Percentiles rank a stretch among this genome's conserved stretches.
These are phyloP conservation scores for Pleurotus citrinopileatus DNA, from an alignment of 768 basidiomycete species.

Conservation along the genomic window DNA sequence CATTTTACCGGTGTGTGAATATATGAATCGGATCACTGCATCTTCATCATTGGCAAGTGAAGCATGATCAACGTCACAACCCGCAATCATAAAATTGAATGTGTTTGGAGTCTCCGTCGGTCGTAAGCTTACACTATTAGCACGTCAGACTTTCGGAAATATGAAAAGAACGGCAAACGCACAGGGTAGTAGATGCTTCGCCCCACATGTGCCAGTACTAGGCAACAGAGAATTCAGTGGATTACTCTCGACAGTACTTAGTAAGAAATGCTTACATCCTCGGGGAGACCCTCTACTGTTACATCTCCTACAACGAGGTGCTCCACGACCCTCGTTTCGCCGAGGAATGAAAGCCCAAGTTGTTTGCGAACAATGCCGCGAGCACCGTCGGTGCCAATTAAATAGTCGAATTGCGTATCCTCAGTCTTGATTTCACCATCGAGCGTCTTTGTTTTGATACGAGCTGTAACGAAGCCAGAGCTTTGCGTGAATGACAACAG, in stretches of 20 bases:
- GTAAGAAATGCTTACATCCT: constrained; percentile 27
- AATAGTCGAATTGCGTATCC: constrained; percentile 15
- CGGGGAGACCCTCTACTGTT: constrained; percentile 34
- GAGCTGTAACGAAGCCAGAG: constrained; percentile 19
- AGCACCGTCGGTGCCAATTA: constrained; percentile 24
- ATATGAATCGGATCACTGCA: constrained; percentile 5
- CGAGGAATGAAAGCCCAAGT: constrained; percentile 23
- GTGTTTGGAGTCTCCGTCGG: constrained; percentile 7
- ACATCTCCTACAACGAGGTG: constrained; percentile 31
- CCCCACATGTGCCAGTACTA: constrained; percentile 12
- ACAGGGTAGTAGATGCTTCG: constrained; percentile 1
- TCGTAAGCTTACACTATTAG: constrained; percentile 8
- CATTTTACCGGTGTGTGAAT: constrained; percentile 15
- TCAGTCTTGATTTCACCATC: constrained; percentile 13
- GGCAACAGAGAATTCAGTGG: not conserved
- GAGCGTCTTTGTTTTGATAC: constrained; percentile 11
- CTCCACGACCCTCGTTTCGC: constrained; percentile 26
- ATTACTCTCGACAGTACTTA: not conserved
- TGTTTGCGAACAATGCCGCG: constrained; percentile 24
- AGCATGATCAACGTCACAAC: constrained; percentile 6
- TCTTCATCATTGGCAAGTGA: not conserved
- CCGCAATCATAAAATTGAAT: constrained; percentile 11
- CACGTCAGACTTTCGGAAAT: not conserved
- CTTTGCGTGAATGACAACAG: constrained; percentile 23
- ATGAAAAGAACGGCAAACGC: not conserved